Percentiles rank a stretch among this genome's conserved stretches.
Evolutionary conservation across 371 early-diverging fungal genomes (phyloP).

Genomic region (Apophysomyces trapeziformis): DNA sequence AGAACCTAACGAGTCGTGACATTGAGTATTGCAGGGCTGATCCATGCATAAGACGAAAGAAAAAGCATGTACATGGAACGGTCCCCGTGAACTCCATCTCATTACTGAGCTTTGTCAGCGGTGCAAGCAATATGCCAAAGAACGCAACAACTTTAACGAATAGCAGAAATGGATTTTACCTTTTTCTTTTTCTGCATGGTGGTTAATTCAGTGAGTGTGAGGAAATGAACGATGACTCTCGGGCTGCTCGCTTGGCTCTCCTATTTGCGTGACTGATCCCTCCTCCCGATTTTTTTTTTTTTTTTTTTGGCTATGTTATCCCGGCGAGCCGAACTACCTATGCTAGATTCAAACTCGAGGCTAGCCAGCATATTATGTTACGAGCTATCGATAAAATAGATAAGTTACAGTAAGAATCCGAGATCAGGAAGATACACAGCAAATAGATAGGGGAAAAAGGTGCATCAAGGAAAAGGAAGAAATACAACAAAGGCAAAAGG

Average conservation of each 20-base stretch:
- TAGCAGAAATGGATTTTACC: background rate
- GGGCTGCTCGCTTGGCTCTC: background rate
- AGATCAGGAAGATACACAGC: too few species aligned
- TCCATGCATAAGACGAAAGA: background rate
- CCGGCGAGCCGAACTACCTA: too few species aligned
- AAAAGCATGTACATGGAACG: background rate
- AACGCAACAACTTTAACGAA: background rate
- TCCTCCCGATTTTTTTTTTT: too few species aligned
- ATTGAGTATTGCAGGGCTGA: background rate
- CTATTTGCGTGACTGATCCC: background rate
- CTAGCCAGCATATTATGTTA: too few species aligned
- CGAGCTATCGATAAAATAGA: too few species aligned
- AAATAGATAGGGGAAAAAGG: too few species aligned
- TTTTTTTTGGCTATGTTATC: too few species aligned
- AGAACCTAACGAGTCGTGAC: slow-evolving; percentile 68
- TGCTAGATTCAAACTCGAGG: too few species aligned
- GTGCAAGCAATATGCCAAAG: background rate
- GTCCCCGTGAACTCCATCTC: background rate
- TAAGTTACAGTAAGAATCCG: too few species aligned
- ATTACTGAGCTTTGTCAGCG: background rate
- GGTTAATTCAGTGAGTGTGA: background rate
- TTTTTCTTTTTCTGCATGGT: slow-evolving; percentile 10
- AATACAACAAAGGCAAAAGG: too few species aligned
- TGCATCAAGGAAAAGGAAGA: too few species aligned
- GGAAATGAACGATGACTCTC: background rate